These are phyloP conservation scores for Bassia scoparia DNA, from an alignment of 148 eudicot species.

Conservation along the genomic window DNA sequence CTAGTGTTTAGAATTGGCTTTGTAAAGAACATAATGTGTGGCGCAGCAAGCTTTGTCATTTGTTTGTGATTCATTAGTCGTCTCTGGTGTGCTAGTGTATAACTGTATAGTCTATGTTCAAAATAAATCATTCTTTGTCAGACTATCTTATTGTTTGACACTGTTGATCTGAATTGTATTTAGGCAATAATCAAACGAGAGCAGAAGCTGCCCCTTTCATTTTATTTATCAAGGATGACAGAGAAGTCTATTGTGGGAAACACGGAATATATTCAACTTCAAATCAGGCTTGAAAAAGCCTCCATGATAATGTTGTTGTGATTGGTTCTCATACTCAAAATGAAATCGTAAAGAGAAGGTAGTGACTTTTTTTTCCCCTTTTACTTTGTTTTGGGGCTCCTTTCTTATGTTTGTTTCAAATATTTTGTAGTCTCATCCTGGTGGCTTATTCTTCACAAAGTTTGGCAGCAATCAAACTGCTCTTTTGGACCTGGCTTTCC, in stretches of 20 bases:
- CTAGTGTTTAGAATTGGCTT: not conserved
- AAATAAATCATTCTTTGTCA: not conserved
- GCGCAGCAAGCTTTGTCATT: slow-evolving; percentile 3
- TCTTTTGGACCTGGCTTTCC: slow-evolving; percentile 82
- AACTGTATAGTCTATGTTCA: not conserved
- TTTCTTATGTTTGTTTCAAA: slow-evolving; percentile 11
- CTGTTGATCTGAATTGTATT: slow-evolving; percentile 7
- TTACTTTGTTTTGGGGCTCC: not conserved
- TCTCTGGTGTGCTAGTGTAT: not conserved
- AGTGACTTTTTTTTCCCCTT: slow-evolving; percentile 13
- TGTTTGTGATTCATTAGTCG: not conserved
- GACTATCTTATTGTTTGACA: not conserved
- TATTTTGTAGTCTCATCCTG: slow-evolving; percentile 75
- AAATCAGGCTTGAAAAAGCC: slow-evolving; percentile 72
- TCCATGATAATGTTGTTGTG: slow-evolving; percentile 71
- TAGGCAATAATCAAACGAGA: slow-evolving; percentile 59
- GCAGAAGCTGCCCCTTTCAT: slow-evolving; percentile 78
- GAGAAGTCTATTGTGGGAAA: slow-evolving; percentile 84
- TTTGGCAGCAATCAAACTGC: slow-evolving; percentile 92
- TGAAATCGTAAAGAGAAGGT: slow-evolving; percentile 93
- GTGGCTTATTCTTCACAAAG: slow-evolving; percentile 85
- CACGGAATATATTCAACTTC: slow-evolving; percentile 61
- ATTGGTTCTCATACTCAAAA: slow-evolving; percentile 83
- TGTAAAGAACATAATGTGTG: not conserved
- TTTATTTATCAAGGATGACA: slow-evolving; percentile 77